Percentiles rank a stretch among this genome's conserved stretches.
phyloP scores from a whole-genome alignment of 176 grass and related monocot species.

The Paspalum notatum region DNA sequence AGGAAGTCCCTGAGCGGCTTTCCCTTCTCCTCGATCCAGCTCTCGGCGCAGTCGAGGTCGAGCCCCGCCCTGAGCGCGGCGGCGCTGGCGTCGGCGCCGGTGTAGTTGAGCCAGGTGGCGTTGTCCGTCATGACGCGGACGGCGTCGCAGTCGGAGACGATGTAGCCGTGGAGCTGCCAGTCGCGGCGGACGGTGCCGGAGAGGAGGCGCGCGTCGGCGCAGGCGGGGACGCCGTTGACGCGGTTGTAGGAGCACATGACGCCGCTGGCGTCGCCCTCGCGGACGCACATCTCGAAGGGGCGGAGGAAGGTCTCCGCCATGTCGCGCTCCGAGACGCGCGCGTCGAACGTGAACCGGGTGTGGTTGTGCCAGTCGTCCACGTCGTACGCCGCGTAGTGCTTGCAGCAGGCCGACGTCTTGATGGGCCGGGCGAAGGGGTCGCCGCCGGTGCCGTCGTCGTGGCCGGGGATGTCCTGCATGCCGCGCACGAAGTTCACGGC shows the following conservation, averaged over 20 bases:
- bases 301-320: constrained; percentile 49
- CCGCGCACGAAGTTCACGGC: constrained; percentile 42
- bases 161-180: constrained; percentile 80
- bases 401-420: constrained; percentile 55
- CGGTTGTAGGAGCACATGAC: constrained; percentile 61
- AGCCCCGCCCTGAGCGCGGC: constrained; percentile 35
- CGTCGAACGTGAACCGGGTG: constrained; percentile 42
- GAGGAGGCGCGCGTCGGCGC: constrained; percentile 45
- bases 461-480: constrained; percentile 35
- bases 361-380: constrained; percentile 36
- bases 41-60: constrained; percentile 30
- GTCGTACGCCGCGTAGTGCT: constrained; percentile 55
- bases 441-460: background rate
- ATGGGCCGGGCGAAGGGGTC: constrained; percentile 13
- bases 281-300: constrained; percentile 51
- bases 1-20: background rate
- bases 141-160: constrained; percentile 78
- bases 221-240: constrained; percentile 42
- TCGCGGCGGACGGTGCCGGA: constrained; percentile 23
- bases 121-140: constrained; percentile 51
- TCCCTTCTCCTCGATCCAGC: background rate
- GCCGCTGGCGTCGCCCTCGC: constrained; percentile 35
- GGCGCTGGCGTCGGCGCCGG: constrained; percentile 30
- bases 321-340: constrained; percentile 44
- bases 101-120: constrained; percentile 22